Evolutionary conservation across 192 early-diverging fungal genomes (phyloP).

Genomic region (Gryganskiella cystojenkinii): DNA sequence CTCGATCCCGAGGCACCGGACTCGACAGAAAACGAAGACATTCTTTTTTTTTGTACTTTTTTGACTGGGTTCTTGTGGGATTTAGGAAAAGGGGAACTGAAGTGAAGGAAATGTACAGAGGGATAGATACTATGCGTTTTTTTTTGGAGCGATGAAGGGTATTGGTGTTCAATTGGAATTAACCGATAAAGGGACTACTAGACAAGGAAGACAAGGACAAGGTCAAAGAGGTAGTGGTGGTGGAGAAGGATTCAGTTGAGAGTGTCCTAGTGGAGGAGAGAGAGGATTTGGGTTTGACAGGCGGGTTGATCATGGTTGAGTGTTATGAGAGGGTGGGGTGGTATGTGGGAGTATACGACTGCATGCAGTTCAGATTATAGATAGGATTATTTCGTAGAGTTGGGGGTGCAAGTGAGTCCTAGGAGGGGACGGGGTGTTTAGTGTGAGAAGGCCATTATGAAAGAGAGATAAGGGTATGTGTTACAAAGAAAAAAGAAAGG

Average conservation of each 20-base stretch:
- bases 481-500: neutral
- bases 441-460: conserved; percentile 26
- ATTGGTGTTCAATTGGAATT: neutral
- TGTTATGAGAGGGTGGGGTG: conserved; percentile 5
- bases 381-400: neutral
- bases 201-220: conserved; percentile 1
- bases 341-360: too few species aligned
- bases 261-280: conserved; percentile 16
- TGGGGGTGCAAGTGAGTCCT: neutral
- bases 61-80: neutral
- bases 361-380: neutral
- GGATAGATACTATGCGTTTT: neutral
- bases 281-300: conserved; percentile 14
- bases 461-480: neutral
- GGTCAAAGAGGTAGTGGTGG: neutral
- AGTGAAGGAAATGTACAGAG: neutral
- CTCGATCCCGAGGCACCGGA: conserved; percentile 9
- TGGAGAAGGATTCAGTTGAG: neutral
- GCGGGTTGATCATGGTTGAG: conserved; percentile 36
- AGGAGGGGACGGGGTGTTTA: conserved; percentile 15
- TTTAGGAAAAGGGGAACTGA: neutral
- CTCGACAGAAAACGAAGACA: conserved; percentile 17
- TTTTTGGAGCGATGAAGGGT: neutral
- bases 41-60: neutral
- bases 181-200: neutral